Evolutionary conservation across 192 early-diverging fungal genomes (phyloP).

Genomic region (Coemansia sp.): DNA sequence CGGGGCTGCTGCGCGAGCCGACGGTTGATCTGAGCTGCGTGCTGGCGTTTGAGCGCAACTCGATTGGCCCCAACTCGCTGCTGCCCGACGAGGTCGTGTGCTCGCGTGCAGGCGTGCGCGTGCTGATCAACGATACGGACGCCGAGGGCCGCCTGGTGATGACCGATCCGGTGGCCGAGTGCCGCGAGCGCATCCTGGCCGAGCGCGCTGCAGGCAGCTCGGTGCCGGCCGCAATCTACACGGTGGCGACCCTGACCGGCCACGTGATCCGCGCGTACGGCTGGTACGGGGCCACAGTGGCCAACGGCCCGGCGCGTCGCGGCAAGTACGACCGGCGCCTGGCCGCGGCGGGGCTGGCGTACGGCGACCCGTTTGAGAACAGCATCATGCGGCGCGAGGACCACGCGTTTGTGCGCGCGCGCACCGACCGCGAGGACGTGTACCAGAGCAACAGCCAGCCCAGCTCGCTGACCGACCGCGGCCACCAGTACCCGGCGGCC

Average conservation of each 20-base stretch:
- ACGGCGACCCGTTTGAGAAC: conserved; percentile 78
- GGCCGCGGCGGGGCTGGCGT: conserved; percentile 59
- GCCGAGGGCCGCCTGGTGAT: conserved; percentile 90
- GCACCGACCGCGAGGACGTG: conserved; percentile 72
- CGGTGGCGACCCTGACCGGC: conserved; percentile 83
- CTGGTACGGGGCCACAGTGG: conserved; percentile 68
- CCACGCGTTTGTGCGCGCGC: conserved; percentile 58
- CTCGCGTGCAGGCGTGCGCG: conserved; percentile 71
- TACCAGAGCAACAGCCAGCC: conserved; percentile 76
- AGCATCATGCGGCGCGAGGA: conserved; percentile 80
- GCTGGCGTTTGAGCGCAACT: conserved; percentile 79
- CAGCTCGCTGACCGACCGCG: conserved; percentile 67
- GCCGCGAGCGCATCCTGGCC: conserved; percentile 67
- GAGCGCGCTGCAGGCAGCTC: conserved; percentile 50
- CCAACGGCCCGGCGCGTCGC: conserved; percentile 72
- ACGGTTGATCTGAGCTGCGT: conserved; percentile 66
- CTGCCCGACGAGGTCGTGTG: conserved; percentile 79
- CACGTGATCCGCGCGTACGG: conserved; percentile 77
- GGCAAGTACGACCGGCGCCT: conserved; percentile 59
- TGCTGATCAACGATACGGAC: conserved; percentile 81
- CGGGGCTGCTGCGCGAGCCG: conserved; percentile 60
- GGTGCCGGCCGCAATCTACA: conserved; percentile 61
- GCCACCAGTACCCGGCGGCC: conserved; percentile 84
- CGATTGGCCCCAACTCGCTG: conserved; percentile 73
- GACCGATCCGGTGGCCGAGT: conserved; percentile 71